Evolutionary conservation across 208 protist species (phyloP).

Genomic region (Porcisia hertigi): DNA sequence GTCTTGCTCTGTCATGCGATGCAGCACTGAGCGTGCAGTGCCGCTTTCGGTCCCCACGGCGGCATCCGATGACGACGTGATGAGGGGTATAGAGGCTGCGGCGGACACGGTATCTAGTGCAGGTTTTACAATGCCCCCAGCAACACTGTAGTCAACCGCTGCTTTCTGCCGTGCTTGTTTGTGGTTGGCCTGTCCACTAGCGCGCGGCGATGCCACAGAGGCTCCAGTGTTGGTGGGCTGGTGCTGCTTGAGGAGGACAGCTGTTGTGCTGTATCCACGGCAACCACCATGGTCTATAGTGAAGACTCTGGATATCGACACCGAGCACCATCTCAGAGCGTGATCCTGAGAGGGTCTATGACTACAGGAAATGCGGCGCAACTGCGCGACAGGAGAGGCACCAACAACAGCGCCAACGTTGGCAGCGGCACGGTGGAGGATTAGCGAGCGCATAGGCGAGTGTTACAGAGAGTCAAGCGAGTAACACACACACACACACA

Average conservation of each 20-base stretch:
- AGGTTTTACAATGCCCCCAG: conserved; percentile 13
- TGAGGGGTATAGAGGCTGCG: not conserved
- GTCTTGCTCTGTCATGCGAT: not conserved
- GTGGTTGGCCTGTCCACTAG: conserved; percentile 1
- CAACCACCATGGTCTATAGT: conserved; percentile 11
- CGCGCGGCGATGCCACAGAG: conserved; percentile 4
- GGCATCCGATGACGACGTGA: not conserved
- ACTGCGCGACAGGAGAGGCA: not conserved
- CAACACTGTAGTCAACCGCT: not conserved
- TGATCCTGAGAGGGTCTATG: conserved; percentile 24
- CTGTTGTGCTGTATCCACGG: conserved; percentile 26
- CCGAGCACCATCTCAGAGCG: not conserved
- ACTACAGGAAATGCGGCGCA: conserved; percentile 8
- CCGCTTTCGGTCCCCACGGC: not conserved
- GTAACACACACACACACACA: not conserved
- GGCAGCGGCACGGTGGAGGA: conserved; percentile 8
- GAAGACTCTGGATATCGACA: not conserved
- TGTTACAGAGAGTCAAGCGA: not conserved
- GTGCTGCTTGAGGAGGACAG: conserved; percentile 22
- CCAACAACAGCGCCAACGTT: not conserved
- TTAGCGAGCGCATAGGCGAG: conserved; percentile 16
- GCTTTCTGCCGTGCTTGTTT: conserved; percentile 14
- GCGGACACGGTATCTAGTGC: conserved; percentile 3
- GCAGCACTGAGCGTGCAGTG: not conserved
- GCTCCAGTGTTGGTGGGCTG: conserved; percentile 28